Percentiles rank a stretch among this genome's conserved stretches.
These are phyloP conservation scores for Scheffersomyces stipitis DNA, from an alignment of 805 yeast species.

Conservation along the genomic window DNA sequence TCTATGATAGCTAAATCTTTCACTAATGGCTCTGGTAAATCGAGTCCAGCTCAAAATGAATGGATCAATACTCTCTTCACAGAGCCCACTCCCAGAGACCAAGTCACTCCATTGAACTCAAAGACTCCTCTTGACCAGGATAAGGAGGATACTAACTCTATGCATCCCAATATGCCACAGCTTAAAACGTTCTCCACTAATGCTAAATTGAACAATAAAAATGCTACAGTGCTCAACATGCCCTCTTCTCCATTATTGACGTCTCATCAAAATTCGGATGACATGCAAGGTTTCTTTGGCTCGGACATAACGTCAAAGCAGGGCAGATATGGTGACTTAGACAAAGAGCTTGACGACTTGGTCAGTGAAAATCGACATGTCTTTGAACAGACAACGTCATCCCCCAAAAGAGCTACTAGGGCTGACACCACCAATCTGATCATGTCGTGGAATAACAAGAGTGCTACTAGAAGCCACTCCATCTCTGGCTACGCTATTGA, in stretches of 20 bases:
- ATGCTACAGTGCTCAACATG: constrained; percentile 31
- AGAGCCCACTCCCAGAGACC: constrained; percentile 42
- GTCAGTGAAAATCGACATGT: constrained; percentile 11
- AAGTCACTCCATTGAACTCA: constrained; percentile 20
- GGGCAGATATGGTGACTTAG: constrained; percentile 15
- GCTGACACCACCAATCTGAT: constrained; percentile 36
- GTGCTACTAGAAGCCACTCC: not conserved
- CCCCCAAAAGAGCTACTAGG: constrained; percentile 33
- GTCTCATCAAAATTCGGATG: constrained; percentile 12
- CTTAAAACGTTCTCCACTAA: constrained; percentile 28
- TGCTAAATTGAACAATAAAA: constrained; percentile 15
- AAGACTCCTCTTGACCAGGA: constrained; percentile 16
- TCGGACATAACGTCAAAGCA: constrained; percentile 7
- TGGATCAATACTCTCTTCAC: constrained; percentile 46
- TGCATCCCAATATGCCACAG: constrained; percentile 29
- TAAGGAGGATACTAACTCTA: constrained; percentile 14
- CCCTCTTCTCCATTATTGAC: constrained; percentile 41
- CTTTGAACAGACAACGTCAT: constrained; percentile 24
- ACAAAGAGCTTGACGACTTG: constrained; percentile 19
- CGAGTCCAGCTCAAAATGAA: constrained; percentile 38
- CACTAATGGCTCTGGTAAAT: constrained; percentile 20
- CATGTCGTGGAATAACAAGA: constrained; percentile 20
- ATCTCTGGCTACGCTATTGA: constrained; percentile 1
- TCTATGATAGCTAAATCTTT: constrained; percentile 25
- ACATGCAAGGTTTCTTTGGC: constrained; percentile 14